Evolutionary conservation across 495 filamentous ascomycete genomes (phyloP).

Genomic region (Penicillium subrubescens): DNA sequence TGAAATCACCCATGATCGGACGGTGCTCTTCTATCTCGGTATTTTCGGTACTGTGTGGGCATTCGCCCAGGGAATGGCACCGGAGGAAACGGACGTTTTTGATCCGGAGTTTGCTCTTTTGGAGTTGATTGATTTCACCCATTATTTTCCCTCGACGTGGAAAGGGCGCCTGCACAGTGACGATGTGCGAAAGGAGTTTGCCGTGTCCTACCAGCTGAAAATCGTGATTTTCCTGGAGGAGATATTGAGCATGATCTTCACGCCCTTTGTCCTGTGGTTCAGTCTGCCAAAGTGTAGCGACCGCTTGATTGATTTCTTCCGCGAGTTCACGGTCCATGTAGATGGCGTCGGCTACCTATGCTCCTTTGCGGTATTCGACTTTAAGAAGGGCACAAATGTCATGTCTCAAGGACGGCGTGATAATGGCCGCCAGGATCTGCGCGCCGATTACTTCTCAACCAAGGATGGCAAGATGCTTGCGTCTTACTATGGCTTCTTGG

Average conservation of each 20-base stretch:
- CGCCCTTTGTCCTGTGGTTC: slow-evolving; percentile 85
- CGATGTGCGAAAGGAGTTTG: slow-evolving; percentile 82
- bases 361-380: slow-evolving; percentile 97
- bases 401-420: slow-evolving; percentile 42
- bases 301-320: slow-evolving; percentile 94
- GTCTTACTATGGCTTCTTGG: slow-evolving; percentile 89
- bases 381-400: slow-evolving; percentile 76
- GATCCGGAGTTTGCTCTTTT: slow-evolving; percentile 87
- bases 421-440: slow-evolving; percentile 56
- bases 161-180: slow-evolving; percentile 84
- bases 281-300: slow-evolving; percentile 89
- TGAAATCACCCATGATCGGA: slow-evolving; percentile 83
- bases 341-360: slow-evolving; percentile 96
- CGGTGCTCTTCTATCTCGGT: slow-evolving; percentile 78
- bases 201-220: slow-evolving; percentile 83
- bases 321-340: slow-evolving; percentile 95
- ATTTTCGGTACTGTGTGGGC: slow-evolving; percentile 79
- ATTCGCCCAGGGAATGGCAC: slow-evolving; percentile 73
- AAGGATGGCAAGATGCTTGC: slow-evolving; percentile 98
- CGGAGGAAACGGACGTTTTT: slow-evolving; percentile 85
- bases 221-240: slow-evolving; percentile 90
- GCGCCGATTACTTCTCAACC: slow-evolving; percentile 90
- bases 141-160: slow-evolving; percentile 88
- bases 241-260: slow-evolving; percentile 86
- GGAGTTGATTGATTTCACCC: slow-evolving; percentile 87